Evolutionary conservation across 2,329 filamentous ascomycete species (phyloP).

Genomic region (Pseudocercospora fijiensis): DNA sequence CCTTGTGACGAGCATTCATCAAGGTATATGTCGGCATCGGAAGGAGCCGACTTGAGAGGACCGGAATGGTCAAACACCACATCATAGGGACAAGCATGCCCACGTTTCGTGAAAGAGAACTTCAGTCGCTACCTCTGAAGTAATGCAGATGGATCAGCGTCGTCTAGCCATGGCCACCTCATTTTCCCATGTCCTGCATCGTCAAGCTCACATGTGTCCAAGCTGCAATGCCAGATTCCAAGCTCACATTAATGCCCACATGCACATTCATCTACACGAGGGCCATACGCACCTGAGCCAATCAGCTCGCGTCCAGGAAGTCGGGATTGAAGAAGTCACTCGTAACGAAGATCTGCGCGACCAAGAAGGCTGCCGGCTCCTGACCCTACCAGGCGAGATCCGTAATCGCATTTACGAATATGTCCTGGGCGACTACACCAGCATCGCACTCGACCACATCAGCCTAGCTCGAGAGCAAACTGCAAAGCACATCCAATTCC

Average conservation of each 20-base stretch:
- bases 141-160: neutral
- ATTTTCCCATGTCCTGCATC: conserved; percentile 1
- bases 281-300: neutral
- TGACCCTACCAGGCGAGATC: neutral
- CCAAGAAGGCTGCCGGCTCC: neutral
- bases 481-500: neutral
- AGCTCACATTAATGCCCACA: conserved; percentile 5
- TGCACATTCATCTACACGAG: conserved; percentile 1
- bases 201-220: conserved; percentile 1
- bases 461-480: neutral
- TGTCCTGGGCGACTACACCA: neutral
- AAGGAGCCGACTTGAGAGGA: neutral
- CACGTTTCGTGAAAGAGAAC: neutral
- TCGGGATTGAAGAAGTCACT: neutral
- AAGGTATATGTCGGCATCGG: conserved; percentile 2
- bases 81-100: neutral
- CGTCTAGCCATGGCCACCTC: conserved; percentile 2
- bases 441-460: neutral
- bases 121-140: neutral
- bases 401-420: conserved; percentile 6
- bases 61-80: neutral
- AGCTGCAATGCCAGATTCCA: neutral
- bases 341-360: neutral
- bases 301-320: neutral
- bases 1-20: neutral